These are phyloP conservation scores for Solanum chacoense DNA, from an alignment of 305 asterid genomes.

Conservation along the genomic window DNA sequence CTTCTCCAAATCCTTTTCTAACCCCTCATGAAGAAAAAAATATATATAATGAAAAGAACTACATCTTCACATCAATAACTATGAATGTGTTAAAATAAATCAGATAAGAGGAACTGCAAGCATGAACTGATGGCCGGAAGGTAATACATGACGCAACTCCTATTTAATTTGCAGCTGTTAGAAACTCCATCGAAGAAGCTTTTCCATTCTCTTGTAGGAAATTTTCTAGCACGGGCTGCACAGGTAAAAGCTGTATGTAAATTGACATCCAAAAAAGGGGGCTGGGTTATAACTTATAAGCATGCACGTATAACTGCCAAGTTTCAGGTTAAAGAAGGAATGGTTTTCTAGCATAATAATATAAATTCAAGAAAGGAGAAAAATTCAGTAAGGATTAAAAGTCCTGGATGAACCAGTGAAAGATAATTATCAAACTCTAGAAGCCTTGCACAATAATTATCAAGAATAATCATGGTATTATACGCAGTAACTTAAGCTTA, in stretches of 20 bases:
- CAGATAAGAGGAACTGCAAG: neutral
- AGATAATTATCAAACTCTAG: neutral
- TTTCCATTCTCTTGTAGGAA: conserved; percentile 40
- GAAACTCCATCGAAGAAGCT: conserved; percentile 31
- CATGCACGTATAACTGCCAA: neutral
- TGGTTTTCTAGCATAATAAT: neutral
- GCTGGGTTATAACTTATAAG: neutral
- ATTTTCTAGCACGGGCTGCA: conserved; percentile 43
- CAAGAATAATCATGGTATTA: neutral
- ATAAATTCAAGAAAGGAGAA: neutral
- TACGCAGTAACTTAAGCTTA: neutral
- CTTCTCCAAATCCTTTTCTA: neutral
- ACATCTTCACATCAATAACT: neutral
- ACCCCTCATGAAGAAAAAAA: neutral
- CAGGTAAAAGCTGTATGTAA: neutral
- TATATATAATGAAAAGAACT: neutral
- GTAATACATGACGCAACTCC: neutral
- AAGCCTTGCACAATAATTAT: neutral
- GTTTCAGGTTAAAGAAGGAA: neutral
- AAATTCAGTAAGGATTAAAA: neutral
- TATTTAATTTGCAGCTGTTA: conserved; percentile 31
- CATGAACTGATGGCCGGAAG: neutral
- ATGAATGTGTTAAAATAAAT: neutral
- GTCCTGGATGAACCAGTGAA: neutral
- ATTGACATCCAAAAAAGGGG: neutral